Conservation (phyloP, 441 rosid species). For the Cnidoscolus chayamansa region DNA sequence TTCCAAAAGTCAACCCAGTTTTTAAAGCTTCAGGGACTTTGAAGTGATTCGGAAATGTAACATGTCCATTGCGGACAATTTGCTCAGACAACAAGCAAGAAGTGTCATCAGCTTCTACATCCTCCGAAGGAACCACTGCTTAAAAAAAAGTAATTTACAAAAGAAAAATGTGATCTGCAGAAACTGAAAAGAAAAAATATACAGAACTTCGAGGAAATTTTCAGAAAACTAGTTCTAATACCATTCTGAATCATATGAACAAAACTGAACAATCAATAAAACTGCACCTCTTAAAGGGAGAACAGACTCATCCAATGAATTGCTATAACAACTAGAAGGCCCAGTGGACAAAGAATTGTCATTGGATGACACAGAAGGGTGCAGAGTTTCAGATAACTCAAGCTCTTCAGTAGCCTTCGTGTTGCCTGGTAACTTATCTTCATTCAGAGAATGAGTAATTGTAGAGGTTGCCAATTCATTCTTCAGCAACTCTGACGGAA, state of each 20-base stretch:
- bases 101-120: constrained; percentile 33
- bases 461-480: constrained; percentile 21
- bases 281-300: constrained; percentile 31
- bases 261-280: background rate
- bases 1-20: constrained; percentile 81
- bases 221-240: background rate
- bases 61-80: constrained; percentile 46
- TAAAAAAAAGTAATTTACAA: constrained; percentile 18
- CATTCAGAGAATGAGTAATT: constrained; percentile 9
- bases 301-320: constrained; percentile 33
- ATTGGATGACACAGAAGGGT: constrained; percentile 25
- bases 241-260: background rate
- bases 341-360: constrained; percentile 28
- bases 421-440: constrained; percentile 25
- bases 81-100: constrained; percentile 33
- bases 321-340: constrained; percentile 26
- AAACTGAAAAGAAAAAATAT: background rate
- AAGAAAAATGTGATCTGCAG: background rate
- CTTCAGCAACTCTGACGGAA: constrained; percentile 19
- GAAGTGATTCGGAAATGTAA: constrained; percentile 77
- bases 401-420: constrained; percentile 30
- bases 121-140: constrained; percentile 37
- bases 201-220: background rate
- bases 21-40: constrained; percentile 61
- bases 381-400: constrained; percentile 29